A percentile compares a stretch with the other conserved stretches of the same genome.
Evolutionary conservation across 768 basidiomycete genomes (phyloP).

Genomic region (Boletus fagicola): DNA sequence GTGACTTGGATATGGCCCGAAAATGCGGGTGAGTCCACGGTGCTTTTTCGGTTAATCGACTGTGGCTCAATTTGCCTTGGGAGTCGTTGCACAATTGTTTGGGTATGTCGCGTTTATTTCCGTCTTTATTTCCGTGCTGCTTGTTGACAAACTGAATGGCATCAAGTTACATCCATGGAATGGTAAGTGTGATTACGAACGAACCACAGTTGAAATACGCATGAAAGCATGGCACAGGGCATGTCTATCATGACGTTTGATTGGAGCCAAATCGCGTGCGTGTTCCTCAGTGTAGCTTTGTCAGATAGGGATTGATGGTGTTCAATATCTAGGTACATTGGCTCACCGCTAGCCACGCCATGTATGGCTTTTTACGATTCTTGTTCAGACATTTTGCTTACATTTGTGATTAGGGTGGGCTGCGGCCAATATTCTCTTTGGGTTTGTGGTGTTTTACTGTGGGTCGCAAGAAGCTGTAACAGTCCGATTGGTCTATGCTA

Average conservation of each 20-base stretch:
- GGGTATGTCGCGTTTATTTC: slow-evolving; percentile 34
- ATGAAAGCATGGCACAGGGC: slow-evolving; percentile 31
- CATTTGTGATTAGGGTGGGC: slow-evolving; percentile 55
- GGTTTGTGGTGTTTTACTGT: slow-evolving; percentile 75
- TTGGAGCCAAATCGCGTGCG: slow-evolving; percentile 63
- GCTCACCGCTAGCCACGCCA: slow-evolving; percentile 66
- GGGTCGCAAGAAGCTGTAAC: not conserved
- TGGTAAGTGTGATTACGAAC: slow-evolving; percentile 33
- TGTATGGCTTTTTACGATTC: slow-evolving; percentile 30
- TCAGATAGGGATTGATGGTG: not conserved
- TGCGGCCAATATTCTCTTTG: slow-evolving; percentile 64
- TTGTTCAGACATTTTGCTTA: not conserved
- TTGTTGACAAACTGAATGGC: slow-evolving; percentile 1
- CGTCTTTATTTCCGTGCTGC: no score
- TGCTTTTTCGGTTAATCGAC: slow-evolving; percentile 13
- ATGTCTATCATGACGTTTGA: slow-evolving; percentile 80
- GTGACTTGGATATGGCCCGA: slow-evolving; percentile 54
- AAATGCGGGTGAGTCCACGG: slow-evolving; percentile 40
- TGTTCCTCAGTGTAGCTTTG: slow-evolving; percentile 6
- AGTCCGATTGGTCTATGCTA: not conserved
- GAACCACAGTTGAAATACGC: not conserved
- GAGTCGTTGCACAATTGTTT: slow-evolving; percentile 47
- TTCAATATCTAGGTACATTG: slow-evolving; percentile 23
- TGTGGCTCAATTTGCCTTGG: slow-evolving; percentile 10
- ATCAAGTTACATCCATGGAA: slow-evolving; percentile 40